Evolutionary conservation across 2,329 filamentous ascomycete genomes (phyloP).

Genomic region (Lecanosticta acicola): DNA sequence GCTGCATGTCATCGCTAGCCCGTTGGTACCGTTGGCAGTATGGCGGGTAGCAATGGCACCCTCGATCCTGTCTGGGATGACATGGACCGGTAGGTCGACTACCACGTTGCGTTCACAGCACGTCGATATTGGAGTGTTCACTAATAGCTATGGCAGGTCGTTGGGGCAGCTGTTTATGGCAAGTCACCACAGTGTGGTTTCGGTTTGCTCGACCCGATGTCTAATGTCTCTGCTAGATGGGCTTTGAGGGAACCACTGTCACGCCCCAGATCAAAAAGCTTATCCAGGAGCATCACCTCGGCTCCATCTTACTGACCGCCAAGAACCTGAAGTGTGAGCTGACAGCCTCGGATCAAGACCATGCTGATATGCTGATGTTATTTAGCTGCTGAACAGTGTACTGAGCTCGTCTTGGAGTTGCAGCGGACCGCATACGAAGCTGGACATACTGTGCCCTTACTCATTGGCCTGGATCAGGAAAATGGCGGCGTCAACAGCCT

Average conservation of each 20-base stretch:
- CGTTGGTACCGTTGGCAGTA: conserved; percentile 26
- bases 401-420: conserved; percentile 79
- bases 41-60: conserved; percentile 40
- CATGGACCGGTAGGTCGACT: conserved; percentile 60
- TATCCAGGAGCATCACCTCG: conserved; percentile 79
- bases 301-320: conserved; percentile 76
- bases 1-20: conserved; percentile 1
- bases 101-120: conserved; percentile 4
- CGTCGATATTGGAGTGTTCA: conserved; percentile 3
- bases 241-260: conserved; percentile 78
- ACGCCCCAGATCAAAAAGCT: conserved; percentile 75
- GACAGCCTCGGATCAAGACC: not conserved
- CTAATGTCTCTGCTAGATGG: conserved; percentile 50
- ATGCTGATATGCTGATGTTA: conserved; percentile 22
- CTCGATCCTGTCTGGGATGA: conserved; percentile 60
- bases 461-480: conserved; percentile 92
- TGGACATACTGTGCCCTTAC: conserved; percentile 79
- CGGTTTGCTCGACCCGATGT: conserved; percentile 13
- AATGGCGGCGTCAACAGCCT: conserved; percentile 97
- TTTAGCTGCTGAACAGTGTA: conserved; percentile 83
- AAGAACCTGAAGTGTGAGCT: conserved; percentile 71
- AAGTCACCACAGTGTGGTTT: conserved; percentile 14
- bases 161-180: conserved; percentile 39
- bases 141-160: conserved; percentile 39
- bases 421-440: conserved; percentile 88